These are phyloP conservation scores for Fusarium equiseti DNA, from an alignment of 2,329 filamentous ascomycete species.

Conservation along the genomic window DNA sequence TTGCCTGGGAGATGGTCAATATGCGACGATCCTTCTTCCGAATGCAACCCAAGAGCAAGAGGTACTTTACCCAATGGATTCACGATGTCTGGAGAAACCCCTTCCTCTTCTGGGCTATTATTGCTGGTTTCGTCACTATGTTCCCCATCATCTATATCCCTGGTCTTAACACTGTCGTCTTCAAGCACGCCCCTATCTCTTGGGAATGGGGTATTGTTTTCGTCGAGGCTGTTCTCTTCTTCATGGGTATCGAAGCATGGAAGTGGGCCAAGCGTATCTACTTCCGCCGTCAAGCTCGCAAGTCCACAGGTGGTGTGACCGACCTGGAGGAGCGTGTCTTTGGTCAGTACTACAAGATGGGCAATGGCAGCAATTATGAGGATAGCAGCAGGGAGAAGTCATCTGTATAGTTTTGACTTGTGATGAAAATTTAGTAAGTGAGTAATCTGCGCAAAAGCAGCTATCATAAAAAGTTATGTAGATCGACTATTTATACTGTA, in stretches of 20 bases:
- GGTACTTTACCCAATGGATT: constrained; percentile 74
- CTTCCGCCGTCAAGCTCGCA: constrained; percentile 51
- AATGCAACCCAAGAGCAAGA: constrained; percentile 73
- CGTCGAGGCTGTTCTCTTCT: constrained; percentile 66
- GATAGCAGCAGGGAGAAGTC: constrained; percentile 28
- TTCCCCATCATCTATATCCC: constrained; percentile 69
- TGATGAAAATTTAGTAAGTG: constrained; percentile 1
- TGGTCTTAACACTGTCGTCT: constrained; percentile 67
- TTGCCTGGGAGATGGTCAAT: constrained; percentile 81
- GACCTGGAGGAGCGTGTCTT: constrained; percentile 53
- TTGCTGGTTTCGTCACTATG: constrained; percentile 59
- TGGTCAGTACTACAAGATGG: constrained; percentile 49
- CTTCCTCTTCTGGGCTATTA: constrained; percentile 74
- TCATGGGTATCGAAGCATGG: constrained; percentile 68
- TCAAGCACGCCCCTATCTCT: constrained; percentile 67
- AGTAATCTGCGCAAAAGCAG: not conserved
- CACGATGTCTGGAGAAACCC: constrained; percentile 76
- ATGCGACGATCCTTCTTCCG: constrained; percentile 78
- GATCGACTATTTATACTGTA: not conserved
- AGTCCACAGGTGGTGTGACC: constrained; percentile 26
- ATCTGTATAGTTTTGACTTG: not conserved
- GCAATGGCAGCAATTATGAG: constrained; percentile 37
- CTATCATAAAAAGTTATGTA: not conserved
- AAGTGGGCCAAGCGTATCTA: constrained; percentile 68
- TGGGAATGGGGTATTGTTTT: constrained; percentile 74